phyloP scores from a whole-genome alignment of 192 early-diverging fungal genomes.

The Backusella sp. region DNA sequence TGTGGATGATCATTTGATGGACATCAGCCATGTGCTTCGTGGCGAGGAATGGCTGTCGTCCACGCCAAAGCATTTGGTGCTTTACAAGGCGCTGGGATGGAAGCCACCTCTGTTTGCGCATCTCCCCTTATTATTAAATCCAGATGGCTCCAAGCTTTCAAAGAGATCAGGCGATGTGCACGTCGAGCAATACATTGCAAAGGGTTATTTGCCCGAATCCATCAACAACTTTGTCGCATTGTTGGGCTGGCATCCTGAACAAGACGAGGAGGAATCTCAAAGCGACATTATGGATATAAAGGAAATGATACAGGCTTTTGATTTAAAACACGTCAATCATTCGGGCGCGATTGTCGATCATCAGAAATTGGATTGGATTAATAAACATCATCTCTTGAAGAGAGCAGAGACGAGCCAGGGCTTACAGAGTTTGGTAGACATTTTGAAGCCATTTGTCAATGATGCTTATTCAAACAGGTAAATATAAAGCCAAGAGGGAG shows the following conservation, averaged over 20 bases:
- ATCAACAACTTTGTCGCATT: constrained; percentile 87
- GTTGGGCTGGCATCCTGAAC: constrained; percentile 73
- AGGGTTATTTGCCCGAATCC: constrained; percentile 82
- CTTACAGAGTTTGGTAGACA: constrained; percentile 37
- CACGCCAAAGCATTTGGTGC: constrained; percentile 86
- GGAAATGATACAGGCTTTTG: constrained; percentile 49
- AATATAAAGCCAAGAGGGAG: background rate
- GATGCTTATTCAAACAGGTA: constrained; percentile 28
- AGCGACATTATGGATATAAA: constrained; percentile 30
- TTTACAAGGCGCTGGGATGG: constrained; percentile 86
- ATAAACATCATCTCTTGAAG: constrained; percentile 63
- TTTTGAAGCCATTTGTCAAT: constrained; percentile 35
- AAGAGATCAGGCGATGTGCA: constrained; percentile 87
- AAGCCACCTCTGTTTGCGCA: constrained; percentile 77
- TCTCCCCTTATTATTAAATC: constrained; percentile 84
- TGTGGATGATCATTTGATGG: constrained; percentile 90
- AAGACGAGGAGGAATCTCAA: constrained; percentile 53
- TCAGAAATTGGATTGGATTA: constrained; percentile 73
- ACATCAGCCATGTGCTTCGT: constrained; percentile 87
- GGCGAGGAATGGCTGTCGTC: constrained; percentile 97
- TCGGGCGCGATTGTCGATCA: constrained; percentile 61
- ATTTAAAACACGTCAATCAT: constrained; percentile 56
- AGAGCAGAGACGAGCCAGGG: constrained; percentile 45
- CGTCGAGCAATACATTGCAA: constrained; percentile 64
- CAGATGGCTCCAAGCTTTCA: constrained; percentile 83